Evolutionary conservation across 139 green algal species (phyloP).

Genomic region (Monoraphidium neglectum): DNA sequence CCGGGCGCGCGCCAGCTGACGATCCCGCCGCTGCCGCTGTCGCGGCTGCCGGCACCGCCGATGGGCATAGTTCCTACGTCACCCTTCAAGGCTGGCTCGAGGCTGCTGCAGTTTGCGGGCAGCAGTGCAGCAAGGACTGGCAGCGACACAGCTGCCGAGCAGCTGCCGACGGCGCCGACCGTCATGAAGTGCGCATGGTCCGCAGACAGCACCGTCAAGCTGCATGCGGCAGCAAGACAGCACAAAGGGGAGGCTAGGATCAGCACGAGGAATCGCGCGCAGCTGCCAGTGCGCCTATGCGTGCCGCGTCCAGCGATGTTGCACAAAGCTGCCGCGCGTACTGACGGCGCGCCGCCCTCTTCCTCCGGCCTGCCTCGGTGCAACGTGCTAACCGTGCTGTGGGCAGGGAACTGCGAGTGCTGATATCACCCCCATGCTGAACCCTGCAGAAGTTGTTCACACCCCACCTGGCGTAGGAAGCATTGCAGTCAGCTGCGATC

Average conservation of each 20-base stretch:
- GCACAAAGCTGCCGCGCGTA: not conserved
- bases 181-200: constrained; percentile 37
- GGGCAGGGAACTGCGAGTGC: no score
- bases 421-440: no score
- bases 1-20: constrained; percentile 16
- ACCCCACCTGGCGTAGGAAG: no score
- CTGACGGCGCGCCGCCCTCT: not conserved
- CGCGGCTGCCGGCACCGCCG: constrained; percentile 31
- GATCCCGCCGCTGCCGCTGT: constrained; percentile 21
- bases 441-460: no score
- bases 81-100: constrained; percentile 26
- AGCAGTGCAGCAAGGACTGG: constrained; percentile 6
- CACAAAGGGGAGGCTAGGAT: not conserved
- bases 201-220: constrained; percentile 44
- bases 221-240: constrained; percentile 8
- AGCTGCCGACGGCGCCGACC: constrained; percentile 36
- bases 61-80: no score
- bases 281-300: not conserved
- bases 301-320: not conserved
- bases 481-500: no score
- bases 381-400: no score
- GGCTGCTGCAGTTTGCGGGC: constrained; percentile 22
- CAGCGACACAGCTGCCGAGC: constrained; percentile 5
- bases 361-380: not conserved
- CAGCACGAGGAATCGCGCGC: not conserved